A percentile compares a stretch with the other conserved stretches of the same genome.
Conservation (phyloP, 352 stramenopile genomes). For the Pythium rishiriense region DNA sequence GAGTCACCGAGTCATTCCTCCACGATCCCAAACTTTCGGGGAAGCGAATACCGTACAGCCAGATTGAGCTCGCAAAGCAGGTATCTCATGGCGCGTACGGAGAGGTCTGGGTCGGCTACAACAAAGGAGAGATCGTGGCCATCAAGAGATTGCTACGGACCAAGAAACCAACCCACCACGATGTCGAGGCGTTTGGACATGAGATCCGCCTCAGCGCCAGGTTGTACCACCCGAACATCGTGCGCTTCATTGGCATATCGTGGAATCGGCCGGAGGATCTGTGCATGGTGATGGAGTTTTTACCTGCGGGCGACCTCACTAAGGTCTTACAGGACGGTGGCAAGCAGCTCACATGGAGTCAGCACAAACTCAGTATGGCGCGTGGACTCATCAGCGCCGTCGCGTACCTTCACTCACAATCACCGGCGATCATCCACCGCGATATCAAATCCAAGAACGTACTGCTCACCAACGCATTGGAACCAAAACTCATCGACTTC, state of each 20-base stretch:
- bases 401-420: conserved; percentile 14
- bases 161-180: conserved; percentile 1
- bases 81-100: conserved; percentile 21
- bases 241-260: conserved; percentile 20
- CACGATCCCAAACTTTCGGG: conserved; percentile 2
- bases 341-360: conserved; percentile 7
- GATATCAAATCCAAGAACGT: conserved; percentile 3
- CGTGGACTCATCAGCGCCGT: conserved; percentile 6
- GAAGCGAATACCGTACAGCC: conserved; percentile 1
- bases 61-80: conserved; percentile 11
- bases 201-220: conserved; percentile 28
- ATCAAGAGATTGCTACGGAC: conserved; percentile 26
- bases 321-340: background rate
- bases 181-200: conserved; percentile 18
- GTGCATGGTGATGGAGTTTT: conserved; percentile 14
- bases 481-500: conserved; percentile 13
- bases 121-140: conserved; percentile 23
- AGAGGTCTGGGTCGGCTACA: conserved; percentile 29
- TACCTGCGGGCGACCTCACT: conserved; percentile 9
- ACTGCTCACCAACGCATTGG: background rate
- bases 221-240: conserved; percentile 23
- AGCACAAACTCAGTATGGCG: conserved; percentile 9
- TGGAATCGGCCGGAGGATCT: conserved; percentile 21
- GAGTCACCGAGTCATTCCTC: background rate
- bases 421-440: conserved; percentile 5